Evolutionary conservation across 2,329 filamentous ascomycete species (phyloP), one percentile per base, ranked within the genome.

Genomic region (Cladorrhinum sp.): DNA sequence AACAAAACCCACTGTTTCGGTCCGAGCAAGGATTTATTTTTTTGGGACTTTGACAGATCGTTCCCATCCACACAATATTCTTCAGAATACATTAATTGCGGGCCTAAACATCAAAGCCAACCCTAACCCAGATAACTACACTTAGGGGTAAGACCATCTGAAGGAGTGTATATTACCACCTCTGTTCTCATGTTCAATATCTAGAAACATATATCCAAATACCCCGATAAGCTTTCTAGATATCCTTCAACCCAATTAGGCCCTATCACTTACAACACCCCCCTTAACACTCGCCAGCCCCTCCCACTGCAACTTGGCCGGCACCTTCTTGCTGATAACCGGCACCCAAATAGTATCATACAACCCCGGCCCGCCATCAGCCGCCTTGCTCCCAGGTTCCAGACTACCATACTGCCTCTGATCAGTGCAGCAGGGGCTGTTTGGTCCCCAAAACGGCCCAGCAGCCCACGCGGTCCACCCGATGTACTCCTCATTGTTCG

Each of bases 391-490:
- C 0, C 76, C 77, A 0, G 79, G 79, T 65, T 81, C 79, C 36
- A 81, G 68, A 59, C 76, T 79, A 3, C 79, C 79, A 48, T 74
- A 72, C 62, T 75, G 73, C 45, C 63, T 63, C 50, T 68, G 70
- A 70, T 80, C 76, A 0, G 75, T 73, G 66, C 75, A 74, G 68
- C 72, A 74, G 2, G 72, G 69, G 58, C 73, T 75, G 48, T 71
- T 65, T 7, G 71, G 64, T 1, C 79, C 79, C 79, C 79, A 81
- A 50, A 82, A 74, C 0, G 79, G 79, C 0, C 79, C 79, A 0
- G 79, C 79, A 0, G 79, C 76, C 79, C 78, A 81, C 2, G 78
- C 78, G 0, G 79, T 79, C 79, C 79, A 81, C 2, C 79, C 79
- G 50, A 81, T 79, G 62, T 78, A 81, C 64, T 75, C 76, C 1